Conservation (phyloP, 345 rosid species). For the Dovyalis caffra region DNA sequence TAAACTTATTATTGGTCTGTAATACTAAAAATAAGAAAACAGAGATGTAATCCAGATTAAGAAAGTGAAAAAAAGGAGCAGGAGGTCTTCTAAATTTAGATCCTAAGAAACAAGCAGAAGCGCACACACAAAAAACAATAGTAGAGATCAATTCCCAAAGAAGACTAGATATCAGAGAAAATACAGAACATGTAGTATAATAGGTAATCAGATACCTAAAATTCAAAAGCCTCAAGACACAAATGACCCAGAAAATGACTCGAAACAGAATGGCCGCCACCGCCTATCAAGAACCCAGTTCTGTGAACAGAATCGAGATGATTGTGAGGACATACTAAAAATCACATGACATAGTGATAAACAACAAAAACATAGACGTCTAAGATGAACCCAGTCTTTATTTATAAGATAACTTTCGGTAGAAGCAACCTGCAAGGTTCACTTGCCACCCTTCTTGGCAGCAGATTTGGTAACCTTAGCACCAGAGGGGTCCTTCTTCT, state of each 20-base stretch:
- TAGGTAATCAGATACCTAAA: no score
- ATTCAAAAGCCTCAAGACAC: no score
- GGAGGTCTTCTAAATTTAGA: no score
- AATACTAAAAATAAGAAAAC: no score
- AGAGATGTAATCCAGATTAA: no score
- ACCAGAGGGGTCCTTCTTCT: constrained; percentile 74
- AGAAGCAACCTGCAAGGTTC: constrained; percentile 30
- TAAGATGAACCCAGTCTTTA: not conserved
- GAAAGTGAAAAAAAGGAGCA: no score
- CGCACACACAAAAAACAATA: no score
- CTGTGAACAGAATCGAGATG: not conserved
- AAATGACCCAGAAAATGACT: not conserved
- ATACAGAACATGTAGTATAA: no score
- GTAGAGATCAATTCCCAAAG: no score
- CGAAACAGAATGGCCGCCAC: not conserved
- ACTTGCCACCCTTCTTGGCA: constrained; percentile 80
- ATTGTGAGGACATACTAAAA: not conserved
- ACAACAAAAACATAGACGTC: not conserved
- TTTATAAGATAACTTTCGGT: not conserved
- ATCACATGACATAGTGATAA: not conserved
- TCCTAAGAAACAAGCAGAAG: no score
- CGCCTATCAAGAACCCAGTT: not conserved
- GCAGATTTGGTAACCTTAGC: constrained; percentile 91
- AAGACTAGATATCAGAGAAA: no score
- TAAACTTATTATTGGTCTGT: no score